Base-by-base conservation (phyloP, 2,329 filamentous ascomycete genomes). In the Penicillium sp. region DNA sequence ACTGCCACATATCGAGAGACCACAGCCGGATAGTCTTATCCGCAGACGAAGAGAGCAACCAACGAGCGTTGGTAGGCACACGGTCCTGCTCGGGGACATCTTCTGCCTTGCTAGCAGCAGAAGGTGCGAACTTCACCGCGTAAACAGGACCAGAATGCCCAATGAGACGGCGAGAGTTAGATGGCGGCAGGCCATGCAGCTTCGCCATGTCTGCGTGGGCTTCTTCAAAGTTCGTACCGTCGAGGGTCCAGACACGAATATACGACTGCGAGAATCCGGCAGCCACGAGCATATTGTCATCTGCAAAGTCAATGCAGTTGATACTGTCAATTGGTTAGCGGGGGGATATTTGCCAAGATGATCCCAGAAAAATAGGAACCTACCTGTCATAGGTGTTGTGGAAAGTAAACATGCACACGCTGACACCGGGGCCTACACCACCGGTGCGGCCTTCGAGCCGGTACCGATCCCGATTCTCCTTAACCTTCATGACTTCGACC, bases 331-430 rank as follows among this genome's bases (percentile, higher is more conserved):
- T 27, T 28, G 40, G 50, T 68, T 49, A 68, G 59, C 40, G 49
- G 41, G 29, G 39, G n/a, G 16, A 20, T 4, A 4, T 9, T 35
- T 2, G 6, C 6, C 10, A 4, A 14, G 31, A 6, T 11, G 16
- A 34, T 18, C 8, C 4, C 3, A 20, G 43, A 50, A 50, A 35
- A 9, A 24, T 14, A 20, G 18, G 4, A 28, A 52, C 81, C 74
- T 72, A 90, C 88, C 82, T 86, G 68, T 95, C 89, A 53, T 89
- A 84, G 0, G 88, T 95, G 68, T 98, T 98, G 74, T 98, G 93
- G 63, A 97, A 95, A 0, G 93, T 98, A 66, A 94, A 96, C 87
- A 97, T 97, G 74, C 88, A 93, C 20, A 94, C 85, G 60, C 89
- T 95, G 49, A 96, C 77, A 22, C 84, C 84, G 44, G 89, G 82